phyloP scores from a whole-genome alignment of 345 rosid species.

The Euphorbia lathyris region DNA sequence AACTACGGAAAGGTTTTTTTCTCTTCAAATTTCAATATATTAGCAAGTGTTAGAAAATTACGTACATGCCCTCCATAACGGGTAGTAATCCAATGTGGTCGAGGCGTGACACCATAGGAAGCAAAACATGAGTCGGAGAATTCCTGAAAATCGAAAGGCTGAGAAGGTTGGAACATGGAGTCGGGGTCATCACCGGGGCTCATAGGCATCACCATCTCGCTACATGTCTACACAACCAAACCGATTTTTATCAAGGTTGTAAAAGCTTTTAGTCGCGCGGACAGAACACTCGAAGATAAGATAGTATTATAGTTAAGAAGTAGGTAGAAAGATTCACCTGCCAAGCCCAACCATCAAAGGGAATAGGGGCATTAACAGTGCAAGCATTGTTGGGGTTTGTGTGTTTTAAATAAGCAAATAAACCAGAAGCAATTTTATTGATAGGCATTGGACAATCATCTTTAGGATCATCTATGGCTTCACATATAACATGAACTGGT shows the following conservation, averaged over 20 bases:
- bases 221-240: constrained; percentile 37
- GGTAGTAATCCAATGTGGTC: constrained; percentile 69
- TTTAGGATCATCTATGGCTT: constrained; percentile 30
- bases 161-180: constrained; percentile 52
- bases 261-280: no score
- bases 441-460: no score
- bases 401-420: not conserved
- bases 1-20: no score
- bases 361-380: constrained; percentile 8
- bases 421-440: constrained; percentile 4
- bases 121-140: not conserved
- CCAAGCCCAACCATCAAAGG: no score
- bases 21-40: no score
- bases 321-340: no score
- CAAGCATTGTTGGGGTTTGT: no score
- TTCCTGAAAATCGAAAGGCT: not conserved
- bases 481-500: constrained; percentile 33
- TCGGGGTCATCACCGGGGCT: constrained; percentile 39
- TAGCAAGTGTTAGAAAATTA: not conserved
- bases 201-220: constrained; percentile 54
- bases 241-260: no score
- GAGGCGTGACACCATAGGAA: constrained; percentile 44
- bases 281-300: no score
- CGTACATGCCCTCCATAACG: constrained; percentile 54
- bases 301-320: no score